phyloP scores from a whole-genome alignment of 768 basidiomycete genomes.

The Scleroderma citrinum region DNA sequence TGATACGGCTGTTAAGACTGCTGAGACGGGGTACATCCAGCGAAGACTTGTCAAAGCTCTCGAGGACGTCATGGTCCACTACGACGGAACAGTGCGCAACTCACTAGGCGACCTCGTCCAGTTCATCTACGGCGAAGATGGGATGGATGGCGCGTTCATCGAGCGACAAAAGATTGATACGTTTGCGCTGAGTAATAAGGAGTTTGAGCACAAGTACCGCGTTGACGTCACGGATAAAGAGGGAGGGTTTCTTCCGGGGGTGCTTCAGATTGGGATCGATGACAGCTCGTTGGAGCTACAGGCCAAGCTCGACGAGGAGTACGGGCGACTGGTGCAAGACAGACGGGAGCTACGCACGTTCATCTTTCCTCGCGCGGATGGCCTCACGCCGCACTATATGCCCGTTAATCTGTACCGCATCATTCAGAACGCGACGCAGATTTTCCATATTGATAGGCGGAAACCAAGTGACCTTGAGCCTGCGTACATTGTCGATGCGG shows the following conservation, averaged over 20 bases:
- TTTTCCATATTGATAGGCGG: slow-evolving; percentile 94
- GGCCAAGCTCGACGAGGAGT: slow-evolving; percentile 77
- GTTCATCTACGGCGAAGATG: slow-evolving; percentile 97
- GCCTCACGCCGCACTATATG: slow-evolving; percentile 72
- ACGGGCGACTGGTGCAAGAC: slow-evolving; percentile 57
- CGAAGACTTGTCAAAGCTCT: slow-evolving; percentile 96
- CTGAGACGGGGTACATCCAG: slow-evolving; percentile 99
- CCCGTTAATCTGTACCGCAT: slow-evolving; percentile 96
- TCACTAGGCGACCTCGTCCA: slow-evolving; percentile 95
- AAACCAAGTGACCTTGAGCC: slow-evolving; percentile 93
- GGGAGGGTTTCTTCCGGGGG: slow-evolving; percentile 73
- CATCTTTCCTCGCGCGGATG: slow-evolving; percentile 75
- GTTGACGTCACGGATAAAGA: slow-evolving; percentile 86
- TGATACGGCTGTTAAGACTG: slow-evolving; percentile 99
- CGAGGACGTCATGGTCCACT: slow-evolving; percentile 96
- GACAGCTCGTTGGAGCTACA: slow-evolving; percentile 82
- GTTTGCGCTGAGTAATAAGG: slow-evolving; percentile 70
- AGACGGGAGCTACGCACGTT: slow-evolving; percentile 73
- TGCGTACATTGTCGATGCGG: slow-evolving; percentile 73
- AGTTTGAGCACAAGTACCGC: slow-evolving; percentile 90
- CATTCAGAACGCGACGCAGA: slow-evolving; percentile 90
- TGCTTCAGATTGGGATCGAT: slow-evolving; percentile 83
- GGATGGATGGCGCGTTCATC: slow-evolving; percentile 97
- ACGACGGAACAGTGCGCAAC: slow-evolving; percentile 97
- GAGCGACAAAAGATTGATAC: slow-evolving; percentile 94